Percentiles rank a stretch among this genome's conserved stretches.
Evolutionary conservation across 1,284 basidiomycete genomes (phyloP).

Genomic region (Earliella scabrosa): DNA sequence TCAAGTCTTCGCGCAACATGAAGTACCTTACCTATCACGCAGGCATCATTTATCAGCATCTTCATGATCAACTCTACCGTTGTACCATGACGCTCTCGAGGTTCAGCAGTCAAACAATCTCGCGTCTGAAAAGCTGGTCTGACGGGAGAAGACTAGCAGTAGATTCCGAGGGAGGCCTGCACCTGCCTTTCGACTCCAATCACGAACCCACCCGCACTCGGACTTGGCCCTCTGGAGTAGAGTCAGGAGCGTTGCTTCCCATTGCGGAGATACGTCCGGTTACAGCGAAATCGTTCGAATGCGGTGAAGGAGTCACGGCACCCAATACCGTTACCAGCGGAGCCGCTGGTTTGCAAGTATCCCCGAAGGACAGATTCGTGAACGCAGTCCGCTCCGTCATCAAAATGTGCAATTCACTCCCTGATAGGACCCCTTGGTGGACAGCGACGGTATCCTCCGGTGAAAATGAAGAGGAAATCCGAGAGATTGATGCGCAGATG

Average conservation of each 20-base stretch:
- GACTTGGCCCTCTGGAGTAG: slow-evolving; percentile 19
- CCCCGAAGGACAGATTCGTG: slow-evolving; percentile 43
- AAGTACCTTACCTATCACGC: slow-evolving; percentile 34
- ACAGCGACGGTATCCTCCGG: slow-evolving; percentile 52
- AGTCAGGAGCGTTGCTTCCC: slow-evolving; percentile 23
- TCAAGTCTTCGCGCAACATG: slow-evolving; percentile 41
- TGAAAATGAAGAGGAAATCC: slow-evolving; percentile 18
- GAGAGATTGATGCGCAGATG: slow-evolving; percentile 44
- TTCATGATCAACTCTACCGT: slow-evolving; percentile 20
- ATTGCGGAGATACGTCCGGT: slow-evolving; percentile 26
- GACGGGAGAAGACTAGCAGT: too few relatives aligned
- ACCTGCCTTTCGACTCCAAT: slow-evolving; percentile 22
- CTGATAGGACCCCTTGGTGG: slow-evolving; percentile 37
- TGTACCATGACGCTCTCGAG: slow-evolving; percentile 26
- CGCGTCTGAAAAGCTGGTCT: too few relatives aligned
- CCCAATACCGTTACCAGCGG: slow-evolving; percentile 25
- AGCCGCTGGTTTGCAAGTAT: slow-evolving; percentile 12
- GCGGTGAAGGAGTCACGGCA: slow-evolving; percentile 26
- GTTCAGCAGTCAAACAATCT: too few relatives aligned
- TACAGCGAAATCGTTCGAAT: slow-evolving; percentile 28
- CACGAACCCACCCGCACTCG: slow-evolving; percentile 33
- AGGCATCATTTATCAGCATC: slow-evolving; percentile 29
- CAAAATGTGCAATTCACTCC: slow-evolving; percentile 44
- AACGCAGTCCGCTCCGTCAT: slow-evolving; percentile 53
- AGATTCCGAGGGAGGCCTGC: too few relatives aligned